These are phyloP conservation scores for Nothophytophthora sp. DNA, from an alignment of 352 stramenopile species.

Conservation along the genomic window DNA sequence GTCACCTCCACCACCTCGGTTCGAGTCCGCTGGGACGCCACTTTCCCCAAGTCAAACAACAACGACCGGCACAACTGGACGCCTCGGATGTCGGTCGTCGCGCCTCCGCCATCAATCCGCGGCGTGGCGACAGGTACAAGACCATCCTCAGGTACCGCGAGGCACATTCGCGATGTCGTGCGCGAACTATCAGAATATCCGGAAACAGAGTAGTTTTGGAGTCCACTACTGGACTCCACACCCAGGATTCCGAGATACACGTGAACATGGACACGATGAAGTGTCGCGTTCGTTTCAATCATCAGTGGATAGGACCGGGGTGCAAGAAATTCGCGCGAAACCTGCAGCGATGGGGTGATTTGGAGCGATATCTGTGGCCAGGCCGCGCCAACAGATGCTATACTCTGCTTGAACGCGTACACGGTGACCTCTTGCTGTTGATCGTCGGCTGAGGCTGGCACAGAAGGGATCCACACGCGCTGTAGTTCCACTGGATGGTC, in stretches of 20 bases:
- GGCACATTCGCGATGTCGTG: slow-evolving; percentile 11
- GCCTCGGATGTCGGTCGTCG: slow-evolving; percentile 3
- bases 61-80: slow-evolving; percentile 40
- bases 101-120: slow-evolving; percentile 18
- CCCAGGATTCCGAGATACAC: slow-evolving; percentile 41
- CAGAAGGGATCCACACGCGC: slow-evolving; percentile 34
- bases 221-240: slow-evolving; percentile 23
- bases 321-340: not conserved
- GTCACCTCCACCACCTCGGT: slow-evolving; percentile 41
- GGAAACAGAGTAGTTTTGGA: slow-evolving; percentile 20
- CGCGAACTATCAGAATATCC: slow-evolving; percentile 15
- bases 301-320: slow-evolving; percentile 25
- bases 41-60: slow-evolving; percentile 42
- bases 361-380: slow-evolving; percentile 37
- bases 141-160: slow-evolving; percentile 9
- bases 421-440: slow-evolving; percentile 25
- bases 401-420: slow-evolving; percentile 24
- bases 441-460: not conserved
- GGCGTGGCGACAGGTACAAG: slow-evolving; percentile 6
- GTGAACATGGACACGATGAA: slow-evolving; percentile 30
- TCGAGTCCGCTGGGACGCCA: slow-evolving; percentile 26
- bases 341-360: slow-evolving; percentile 15
- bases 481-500: slow-evolving; percentile 43
- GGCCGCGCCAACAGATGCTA: slow-evolving; percentile 16
- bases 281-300: slow-evolving; percentile 46